Evolutionary conservation across 2,329 filamentous ascomycete genomes (phyloP).

Genomic region (Ilyonectria mors-panacis): DNA sequence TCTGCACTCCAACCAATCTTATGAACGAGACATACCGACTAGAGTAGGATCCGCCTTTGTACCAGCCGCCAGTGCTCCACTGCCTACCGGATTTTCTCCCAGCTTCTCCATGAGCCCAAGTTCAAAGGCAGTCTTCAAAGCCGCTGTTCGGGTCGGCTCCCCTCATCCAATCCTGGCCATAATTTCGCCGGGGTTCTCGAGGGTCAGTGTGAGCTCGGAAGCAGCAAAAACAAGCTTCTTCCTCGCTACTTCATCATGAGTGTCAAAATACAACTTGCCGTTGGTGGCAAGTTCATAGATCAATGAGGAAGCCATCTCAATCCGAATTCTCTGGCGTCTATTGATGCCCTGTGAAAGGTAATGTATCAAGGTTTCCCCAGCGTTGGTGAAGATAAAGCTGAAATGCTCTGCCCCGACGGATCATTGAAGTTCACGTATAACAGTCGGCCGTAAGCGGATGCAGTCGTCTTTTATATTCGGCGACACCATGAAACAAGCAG

Average conservation of each 20-base stretch:
- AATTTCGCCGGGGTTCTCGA: slow-evolving; percentile 35
- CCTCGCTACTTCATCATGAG: slow-evolving; percentile 21
- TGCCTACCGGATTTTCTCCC: slow-evolving; percentile 20
- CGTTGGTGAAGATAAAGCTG: no score
- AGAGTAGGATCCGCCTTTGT: slow-evolving; percentile 31
- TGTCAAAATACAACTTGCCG: slow-evolving; percentile 24
- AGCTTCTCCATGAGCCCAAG: slow-evolving; percentile 37
- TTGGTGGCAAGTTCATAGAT: slow-evolving; percentile 25
- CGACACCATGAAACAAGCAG: no score
- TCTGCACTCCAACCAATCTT: no score
- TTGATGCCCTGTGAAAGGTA: no score
- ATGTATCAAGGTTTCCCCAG: no score
- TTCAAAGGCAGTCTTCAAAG: slow-evolving; percentile 35
- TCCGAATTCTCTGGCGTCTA: no score
- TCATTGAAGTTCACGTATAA: no score
- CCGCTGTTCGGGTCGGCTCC: slow-evolving; percentile 35
- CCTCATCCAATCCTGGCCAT: slow-evolving; percentile 35
- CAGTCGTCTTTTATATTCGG: no score
- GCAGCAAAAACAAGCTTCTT: slow-evolving; percentile 28
- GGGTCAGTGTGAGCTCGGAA: slow-evolving; percentile 26
- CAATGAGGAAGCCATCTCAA: slow-evolving; percentile 22
- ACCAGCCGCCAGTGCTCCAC: slow-evolving; percentile 20
- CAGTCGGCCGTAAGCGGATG: no score
- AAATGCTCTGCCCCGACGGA: no score
- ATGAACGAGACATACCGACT: slow-evolving; percentile 15